Evolutionary conservation across 441 rosid species (phyloP), one percentile per base, ranked within the genome.

Genomic region (Mallotus japonicus): DNA sequence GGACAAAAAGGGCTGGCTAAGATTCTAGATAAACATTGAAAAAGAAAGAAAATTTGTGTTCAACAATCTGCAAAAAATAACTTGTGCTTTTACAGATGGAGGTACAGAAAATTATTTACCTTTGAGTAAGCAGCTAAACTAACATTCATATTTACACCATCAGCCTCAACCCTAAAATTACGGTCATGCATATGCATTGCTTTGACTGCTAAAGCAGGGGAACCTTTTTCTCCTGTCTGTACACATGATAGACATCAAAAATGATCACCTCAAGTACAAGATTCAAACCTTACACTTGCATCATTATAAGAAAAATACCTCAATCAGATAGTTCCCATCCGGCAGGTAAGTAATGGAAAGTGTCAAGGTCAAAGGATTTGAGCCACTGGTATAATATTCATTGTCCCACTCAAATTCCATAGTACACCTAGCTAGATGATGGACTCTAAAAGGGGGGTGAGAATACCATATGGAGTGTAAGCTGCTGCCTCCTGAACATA

Each of bases 391-490:
- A 65, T 84, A 84, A 81, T 75, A 76, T 73, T 89, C 96, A 67
- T 81, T 79, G 62, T 91, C 84, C 98, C 97, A 95, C 81, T 92
- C 90, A 63, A 95, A 80, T 77, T 86, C 95, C 84, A 91, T 74
- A 12, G 81, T 78, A 59, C 77, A 82, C 80, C 76, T 85, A 56
- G 89, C 90, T 51, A 65, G 80, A 79, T 95, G 95, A 83, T 91
- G 93, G 71, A 92, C 88, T 73, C 97, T 84, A 78, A 95, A 95
- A 60, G 98, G 99, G 72, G 95, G 93, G 79, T 81, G 80, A 61
- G 90, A 63, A 80, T 87, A 84, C 99, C 98, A 95, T 77, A 87
- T 71, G 49, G 95, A 74, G 69, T 77, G 83, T 65, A 85, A 78
- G 67, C 87, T 76, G 68, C 72, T 72, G 58, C 76, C 75, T 69